These are phyloP conservation scores for Gonapodya prolifera DNA, from an alignment of 192 early-diverging fungal species.

Conservation along the genomic window DNA sequence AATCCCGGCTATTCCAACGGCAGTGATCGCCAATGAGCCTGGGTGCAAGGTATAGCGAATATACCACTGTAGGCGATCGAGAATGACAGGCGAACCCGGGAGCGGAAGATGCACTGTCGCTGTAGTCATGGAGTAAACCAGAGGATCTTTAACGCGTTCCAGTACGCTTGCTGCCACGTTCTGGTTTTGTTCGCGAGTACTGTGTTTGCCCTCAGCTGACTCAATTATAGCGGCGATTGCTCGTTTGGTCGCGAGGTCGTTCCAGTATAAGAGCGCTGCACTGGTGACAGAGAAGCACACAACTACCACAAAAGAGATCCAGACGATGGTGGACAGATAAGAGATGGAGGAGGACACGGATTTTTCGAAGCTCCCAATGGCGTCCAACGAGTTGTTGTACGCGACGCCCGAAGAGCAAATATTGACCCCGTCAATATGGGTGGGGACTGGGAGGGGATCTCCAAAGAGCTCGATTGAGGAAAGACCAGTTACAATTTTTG, in stretches of 20 bases:
- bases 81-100: neutral
- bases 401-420: neutral
- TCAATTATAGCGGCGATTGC: neutral
- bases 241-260: neutral
- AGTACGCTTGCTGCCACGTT: neutral
- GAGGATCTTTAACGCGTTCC: neutral
- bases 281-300: neutral
- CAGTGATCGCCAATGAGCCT: neutral
- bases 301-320: neutral
- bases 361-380: neutral
- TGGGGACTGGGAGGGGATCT: neutral
- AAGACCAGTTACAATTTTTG: neutral
- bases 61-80: neutral
- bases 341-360: neutral
- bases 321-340: neutral
- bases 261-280: neutral
- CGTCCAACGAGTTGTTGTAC: neutral
- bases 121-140: neutral
- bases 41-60: neutral
- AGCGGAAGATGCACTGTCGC: neutral
- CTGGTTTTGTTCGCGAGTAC: neutral
- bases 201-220: neutral
- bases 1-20: neutral
- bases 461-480: neutral
- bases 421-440: neutral